Evolutionary conservation across 495 filamentous ascomycete species (phyloP), one percentile per base, ranked within the genome.

Genomic region (Glutinoglossum americanum): DNA sequence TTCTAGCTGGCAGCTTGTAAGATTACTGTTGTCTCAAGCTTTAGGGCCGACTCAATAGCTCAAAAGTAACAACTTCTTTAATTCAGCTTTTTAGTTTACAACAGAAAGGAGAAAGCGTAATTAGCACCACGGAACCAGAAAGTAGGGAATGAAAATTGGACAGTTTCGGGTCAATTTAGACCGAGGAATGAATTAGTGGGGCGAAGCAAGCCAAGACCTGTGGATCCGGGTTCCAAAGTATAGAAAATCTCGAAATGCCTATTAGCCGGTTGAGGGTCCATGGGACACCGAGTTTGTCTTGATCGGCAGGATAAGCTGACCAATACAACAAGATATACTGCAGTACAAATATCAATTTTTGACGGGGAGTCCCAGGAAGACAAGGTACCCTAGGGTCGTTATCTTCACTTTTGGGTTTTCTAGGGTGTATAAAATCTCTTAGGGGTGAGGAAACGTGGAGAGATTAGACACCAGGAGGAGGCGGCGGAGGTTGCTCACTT

Each of bases 401-500:
- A 11, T 41, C 15, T 3, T 41, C 15, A 2, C 15, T 8, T 11
- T 15, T 15, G 37, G 5, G 5, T 41, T 41, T 7, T 41, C 10
- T 17, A 41, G 13, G 37, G 30, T 33, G 4, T 33, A 9, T 17
- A 11, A 39, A 39, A 10, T 1, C 41, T 10, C n/a, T n/a, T n/a
- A n/a, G n/a, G n/a, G n/a, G n/a, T 9, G 41, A 45, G 21, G 41
- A 1, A 55, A 30, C 26, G 28, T 32, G 26, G 28, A 53, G 2
- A 49, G 9, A 51, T 62, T 74, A 80, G 57, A 70, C 71, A 57
- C 75, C 74, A 9, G 84, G 83, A 57, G 84, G 84, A 17, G 84
- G 85, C 23, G 84, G 84, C 37, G 83, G 83, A 60, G 77, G 77
- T 64, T 81, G 76, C 60, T 89, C 85, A 66, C 78, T 81, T 4